A percentile compares a stretch with the other conserved stretches of the same genome.
Evolutionary conservation across 805 yeast genomes (phyloP).

Genomic region (Dipodascopsis tothii): DNA sequence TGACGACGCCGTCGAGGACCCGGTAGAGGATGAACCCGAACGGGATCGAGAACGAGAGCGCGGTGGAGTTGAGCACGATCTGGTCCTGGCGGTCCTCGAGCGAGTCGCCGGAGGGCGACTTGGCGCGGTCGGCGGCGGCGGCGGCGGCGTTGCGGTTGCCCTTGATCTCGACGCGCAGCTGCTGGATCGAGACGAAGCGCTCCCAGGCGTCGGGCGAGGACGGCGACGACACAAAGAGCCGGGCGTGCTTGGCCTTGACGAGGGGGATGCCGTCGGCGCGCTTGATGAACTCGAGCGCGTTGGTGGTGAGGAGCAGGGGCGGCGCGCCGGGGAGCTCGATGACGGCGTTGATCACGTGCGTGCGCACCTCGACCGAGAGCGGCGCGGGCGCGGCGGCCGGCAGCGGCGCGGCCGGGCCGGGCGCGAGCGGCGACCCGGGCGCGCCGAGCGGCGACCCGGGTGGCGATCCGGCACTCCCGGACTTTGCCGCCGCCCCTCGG

Average conservation of each 20-base stretch:
- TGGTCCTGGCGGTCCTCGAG: constrained; percentile 14
- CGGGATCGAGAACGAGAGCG: constrained; percentile 45
- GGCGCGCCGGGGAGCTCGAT: constrained; percentile 42
- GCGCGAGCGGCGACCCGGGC: no score
- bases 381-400: no score
- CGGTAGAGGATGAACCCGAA: constrained; percentile 66
- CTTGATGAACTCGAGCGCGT: constrained; percentile 30
- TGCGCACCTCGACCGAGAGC: constrained; percentile 30
- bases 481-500: neutral
- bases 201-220: constrained; percentile 36
- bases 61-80: constrained; percentile 29
- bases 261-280: constrained; percentile 29
- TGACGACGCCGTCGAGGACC: constrained; percentile 70
- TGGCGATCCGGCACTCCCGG: neutral
- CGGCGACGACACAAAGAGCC: constrained; percentile 48
- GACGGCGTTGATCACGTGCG: constrained; percentile 32
- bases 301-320: constrained; percentile 42
- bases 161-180: constrained; percentile 22
- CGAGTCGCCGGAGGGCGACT: constrained; percentile 1
- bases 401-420: no score
- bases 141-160: neutral
- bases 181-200: constrained; percentile 29
- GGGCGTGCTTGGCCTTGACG: constrained; percentile 32
- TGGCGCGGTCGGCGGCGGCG: neutral
- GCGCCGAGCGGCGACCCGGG: constrained; percentile 5